Conservation (phyloP, 768 basidiomycete species). For the Calocybe cyanea region DNA sequence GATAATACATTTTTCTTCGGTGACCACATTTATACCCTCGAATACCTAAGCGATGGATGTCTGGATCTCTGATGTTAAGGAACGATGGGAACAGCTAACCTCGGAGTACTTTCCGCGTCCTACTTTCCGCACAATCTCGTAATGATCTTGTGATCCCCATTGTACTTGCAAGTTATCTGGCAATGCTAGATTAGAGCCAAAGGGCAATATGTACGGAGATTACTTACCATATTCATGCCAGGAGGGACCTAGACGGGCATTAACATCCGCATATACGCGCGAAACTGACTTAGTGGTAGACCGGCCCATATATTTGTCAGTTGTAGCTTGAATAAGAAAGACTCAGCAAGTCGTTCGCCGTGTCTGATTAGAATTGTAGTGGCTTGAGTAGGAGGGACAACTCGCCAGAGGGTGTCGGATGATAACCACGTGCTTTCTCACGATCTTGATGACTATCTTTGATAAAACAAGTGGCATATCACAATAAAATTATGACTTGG, state of each 20-base stretch:
- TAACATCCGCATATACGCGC: conserved; percentile 87
- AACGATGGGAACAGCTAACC: conserved; percentile 41
- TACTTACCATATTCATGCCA: conserved; percentile 93
- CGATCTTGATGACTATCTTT: conserved; percentile 15
- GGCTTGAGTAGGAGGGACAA: conserved; percentile 3
- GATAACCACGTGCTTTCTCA: conserved; percentile 24
- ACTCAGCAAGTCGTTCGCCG: conserved; percentile 11
- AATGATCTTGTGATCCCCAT: conserved; percentile 96
- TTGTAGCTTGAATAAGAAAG: conserved; percentile 5
- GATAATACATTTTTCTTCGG: conserved; percentile 94
- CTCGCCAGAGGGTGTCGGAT: conserved; percentile 16
- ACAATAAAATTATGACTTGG: background rate
- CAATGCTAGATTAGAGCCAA: conserved; percentile 19
- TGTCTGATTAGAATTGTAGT: background rate
- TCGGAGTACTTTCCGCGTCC: conserved; percentile 95
- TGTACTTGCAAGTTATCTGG: conserved; percentile 94
- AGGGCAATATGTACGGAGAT: conserved; percentile 12
- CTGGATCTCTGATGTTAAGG: conserved; percentile 8
- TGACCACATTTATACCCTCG: conserved; percentile 88
- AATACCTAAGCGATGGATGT: conserved; percentile 57
- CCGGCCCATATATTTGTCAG: conserved; percentile 54
- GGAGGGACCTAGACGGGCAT: conserved; percentile 78
- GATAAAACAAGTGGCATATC: background rate
- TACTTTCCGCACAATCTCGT: conserved; percentile 96
- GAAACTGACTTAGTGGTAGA: conserved; percentile 74